Conservation (phyloP, 2,329 filamentous ascomycete species). For the Aspergillus tanneri region DNA sequence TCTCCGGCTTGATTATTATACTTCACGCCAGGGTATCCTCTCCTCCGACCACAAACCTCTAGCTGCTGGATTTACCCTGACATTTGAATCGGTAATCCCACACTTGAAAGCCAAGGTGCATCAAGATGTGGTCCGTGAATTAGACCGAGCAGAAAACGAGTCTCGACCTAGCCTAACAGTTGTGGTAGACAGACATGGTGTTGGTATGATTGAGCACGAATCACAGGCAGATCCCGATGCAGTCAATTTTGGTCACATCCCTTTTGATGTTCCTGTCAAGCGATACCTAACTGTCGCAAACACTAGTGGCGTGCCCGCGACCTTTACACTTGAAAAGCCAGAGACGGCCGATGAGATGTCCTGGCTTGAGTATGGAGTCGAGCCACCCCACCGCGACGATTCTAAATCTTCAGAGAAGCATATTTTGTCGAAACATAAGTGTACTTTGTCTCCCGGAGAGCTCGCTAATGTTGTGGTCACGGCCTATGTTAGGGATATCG, state of each 20-base stretch:
- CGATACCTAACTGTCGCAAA: constrained; percentile 83
- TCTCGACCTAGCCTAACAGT: constrained; percentile 77
- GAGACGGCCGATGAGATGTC: constrained; percentile 50
- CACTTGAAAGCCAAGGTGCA: constrained; percentile 81
- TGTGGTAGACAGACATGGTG: constrained; percentile 64
- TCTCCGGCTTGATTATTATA: constrained; percentile 66
- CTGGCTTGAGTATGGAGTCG: constrained; percentile 72
- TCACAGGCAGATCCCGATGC: constrained; percentile 48
- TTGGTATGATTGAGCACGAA: constrained; percentile 36
- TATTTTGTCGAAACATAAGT: constrained; percentile 42
- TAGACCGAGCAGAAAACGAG: constrained; percentile 92
- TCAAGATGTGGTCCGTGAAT: constrained; percentile 79
- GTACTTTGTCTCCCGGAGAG: constrained; percentile 81
- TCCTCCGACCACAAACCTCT: constrained; percentile 97
- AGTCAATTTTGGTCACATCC: constrained; percentile 75
- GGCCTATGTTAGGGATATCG: constrained; percentile 63
- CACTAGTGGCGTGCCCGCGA: constrained; percentile 78
- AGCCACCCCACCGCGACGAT: constrained; percentile 48
- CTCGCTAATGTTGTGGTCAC: constrained; percentile 70
- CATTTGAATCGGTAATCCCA: constrained; percentile 82
- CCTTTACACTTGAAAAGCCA: constrained; percentile 74
- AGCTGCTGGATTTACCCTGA: constrained; percentile 75
- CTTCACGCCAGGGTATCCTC: constrained; percentile 81
- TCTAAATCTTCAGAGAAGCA: constrained; percentile 29
- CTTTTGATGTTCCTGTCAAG: constrained; percentile 65